These are phyloP conservation scores for Ceratobasidium sp. DNA, from an alignment of 1,284 basidiomycete genomes.

Conservation along the genomic window DNA sequence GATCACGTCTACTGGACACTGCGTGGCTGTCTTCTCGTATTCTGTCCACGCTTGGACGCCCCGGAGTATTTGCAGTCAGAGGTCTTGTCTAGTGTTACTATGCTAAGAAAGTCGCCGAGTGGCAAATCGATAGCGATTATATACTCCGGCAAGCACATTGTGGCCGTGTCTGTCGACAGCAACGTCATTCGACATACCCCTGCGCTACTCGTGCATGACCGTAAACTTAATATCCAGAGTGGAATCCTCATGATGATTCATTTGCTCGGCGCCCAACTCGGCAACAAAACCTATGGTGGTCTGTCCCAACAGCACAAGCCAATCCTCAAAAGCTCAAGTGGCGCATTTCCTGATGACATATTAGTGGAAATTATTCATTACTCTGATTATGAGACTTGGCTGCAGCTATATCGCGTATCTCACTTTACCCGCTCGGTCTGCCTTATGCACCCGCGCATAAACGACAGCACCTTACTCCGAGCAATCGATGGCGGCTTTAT, in stretches of 20 bases:
- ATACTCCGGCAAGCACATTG: not conserved
- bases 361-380: slow-evolving; percentile 2
- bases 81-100: not conserved
- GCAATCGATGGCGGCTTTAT: not conserved
- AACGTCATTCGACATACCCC: not conserved
- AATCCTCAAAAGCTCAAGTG: no score
- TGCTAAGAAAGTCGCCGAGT: not conserved
- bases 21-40: slow-evolving; percentile 15
- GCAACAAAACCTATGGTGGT: not conserved
- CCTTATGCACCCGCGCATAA: not conserved
- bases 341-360: not conserved
- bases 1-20: slow-evolving; percentile 12
- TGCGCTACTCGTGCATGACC: not conserved
- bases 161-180: not conserved
- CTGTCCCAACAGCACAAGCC: not conserved
- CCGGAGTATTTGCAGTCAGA: no score
- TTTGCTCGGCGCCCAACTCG: not conserved
- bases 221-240: not conserved
- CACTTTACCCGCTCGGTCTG: not conserved
- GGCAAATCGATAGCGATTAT: not conserved
- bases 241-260: slow-evolving; percentile 1
- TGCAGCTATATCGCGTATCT: not conserved
- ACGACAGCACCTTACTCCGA: not conserved
- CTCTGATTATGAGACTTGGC: not conserved
- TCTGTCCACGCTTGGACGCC: no score